phyloP scores from a whole-genome alignment of 2,329 filamentous ascomycete genomes.

The Stemphylium vesicarium region DNA sequence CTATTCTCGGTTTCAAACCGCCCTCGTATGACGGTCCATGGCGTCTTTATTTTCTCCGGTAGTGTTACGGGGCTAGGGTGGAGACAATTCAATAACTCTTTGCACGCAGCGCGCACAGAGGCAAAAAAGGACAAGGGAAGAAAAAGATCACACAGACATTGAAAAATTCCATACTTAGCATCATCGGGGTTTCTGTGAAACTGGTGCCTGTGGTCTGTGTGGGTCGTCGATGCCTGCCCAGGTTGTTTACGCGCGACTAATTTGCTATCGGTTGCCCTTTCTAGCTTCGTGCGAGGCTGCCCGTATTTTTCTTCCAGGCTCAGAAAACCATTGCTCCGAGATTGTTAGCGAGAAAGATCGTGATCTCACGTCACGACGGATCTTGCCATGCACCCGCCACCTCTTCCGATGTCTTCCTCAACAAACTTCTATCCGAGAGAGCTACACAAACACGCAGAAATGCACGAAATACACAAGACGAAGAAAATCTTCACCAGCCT shows the following conservation, averaged over 20 bases:
- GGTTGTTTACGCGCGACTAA: not conserved
- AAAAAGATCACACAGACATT: slow-evolving; percentile 1
- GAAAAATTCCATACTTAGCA: slow-evolving; percentile 12
- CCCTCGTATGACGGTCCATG: slow-evolving; percentile 8
- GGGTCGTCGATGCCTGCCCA: not conserved
- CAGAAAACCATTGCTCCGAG: too few species aligned
- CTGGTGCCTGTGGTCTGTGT: not conserved
- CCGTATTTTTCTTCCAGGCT: too few species aligned
- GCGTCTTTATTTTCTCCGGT: slow-evolving; percentile 13
- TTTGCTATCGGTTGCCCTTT: too few species aligned
- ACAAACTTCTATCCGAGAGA: too few species aligned
- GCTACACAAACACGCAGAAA: not conserved
- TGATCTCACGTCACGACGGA: too few species aligned
- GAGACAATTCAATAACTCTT: slow-evolving; percentile 6
- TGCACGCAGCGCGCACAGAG: slow-evolving; percentile 2
- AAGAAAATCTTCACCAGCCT: not conserved
- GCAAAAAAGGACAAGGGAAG: not conserved
- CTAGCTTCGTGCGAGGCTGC: too few species aligned
- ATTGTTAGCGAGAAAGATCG: too few species aligned
- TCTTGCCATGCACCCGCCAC: too few species aligned
- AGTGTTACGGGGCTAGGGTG: slow-evolving; percentile 10
- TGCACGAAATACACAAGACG: not conserved
- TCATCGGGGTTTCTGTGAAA: not conserved
- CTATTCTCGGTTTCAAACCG: slow-evolving; percentile 2
- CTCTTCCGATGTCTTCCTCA: too few species aligned